Evolutionary conservation across 2,329 filamentous ascomycete genomes (phyloP).

Genomic region (Aspergillus felis): DNA sequence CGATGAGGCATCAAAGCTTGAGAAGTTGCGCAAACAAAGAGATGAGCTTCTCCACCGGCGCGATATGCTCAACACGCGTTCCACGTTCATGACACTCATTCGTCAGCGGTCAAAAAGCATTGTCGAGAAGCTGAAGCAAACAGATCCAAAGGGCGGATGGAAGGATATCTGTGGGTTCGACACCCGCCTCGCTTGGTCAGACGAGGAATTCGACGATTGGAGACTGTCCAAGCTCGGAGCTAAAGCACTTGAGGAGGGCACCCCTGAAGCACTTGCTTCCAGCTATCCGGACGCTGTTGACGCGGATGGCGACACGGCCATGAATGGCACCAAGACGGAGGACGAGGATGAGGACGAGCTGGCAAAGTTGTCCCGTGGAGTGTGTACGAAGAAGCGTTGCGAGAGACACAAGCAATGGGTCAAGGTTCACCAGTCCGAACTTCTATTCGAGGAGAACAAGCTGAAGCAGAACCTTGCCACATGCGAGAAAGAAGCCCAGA

Average conservation of each 20-base stretch:
- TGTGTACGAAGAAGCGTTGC: slow-evolving; percentile 47
- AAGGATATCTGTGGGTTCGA: slow-evolving; percentile 50
- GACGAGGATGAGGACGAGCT: slow-evolving; percentile 26
- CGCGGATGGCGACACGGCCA: slow-evolving; percentile 32
- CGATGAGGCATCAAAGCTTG: slow-evolving; percentile 37
- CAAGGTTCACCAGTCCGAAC: slow-evolving; percentile 45
- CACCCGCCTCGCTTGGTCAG: slow-evolving; percentile 44
- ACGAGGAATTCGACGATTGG: slow-evolving; percentile 48
- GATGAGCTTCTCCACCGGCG: slow-evolving; percentile 33
- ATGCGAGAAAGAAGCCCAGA: slow-evolving; percentile 39
- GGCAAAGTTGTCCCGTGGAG: slow-evolving; percentile 35
- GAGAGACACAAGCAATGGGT: slow-evolving; percentile 47
- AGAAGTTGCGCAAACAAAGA: slow-evolving; percentile 32
- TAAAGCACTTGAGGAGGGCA: slow-evolving; percentile 37
- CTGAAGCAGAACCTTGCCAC: slow-evolving; percentile 36
- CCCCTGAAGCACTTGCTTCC: slow-evolving; percentile 28
- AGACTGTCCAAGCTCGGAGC: slow-evolving; percentile 36
- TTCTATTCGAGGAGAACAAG: slow-evolving; percentile 40
- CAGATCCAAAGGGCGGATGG: slow-evolving; percentile 43
- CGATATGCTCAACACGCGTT: slow-evolving; percentile 40
- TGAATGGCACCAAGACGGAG: slow-evolving; percentile 28
- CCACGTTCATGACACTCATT: slow-evolving; percentile 40
- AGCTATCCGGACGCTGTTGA: slow-evolving; percentile 23
- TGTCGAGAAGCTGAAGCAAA: slow-evolving; percentile 42
- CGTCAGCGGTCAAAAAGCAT: slow-evolving; percentile 40